Evolutionary conservation across 768 basidiomycete genomes (phyloP).

Genomic region (Candolleomyces aberdarensis): DNA sequence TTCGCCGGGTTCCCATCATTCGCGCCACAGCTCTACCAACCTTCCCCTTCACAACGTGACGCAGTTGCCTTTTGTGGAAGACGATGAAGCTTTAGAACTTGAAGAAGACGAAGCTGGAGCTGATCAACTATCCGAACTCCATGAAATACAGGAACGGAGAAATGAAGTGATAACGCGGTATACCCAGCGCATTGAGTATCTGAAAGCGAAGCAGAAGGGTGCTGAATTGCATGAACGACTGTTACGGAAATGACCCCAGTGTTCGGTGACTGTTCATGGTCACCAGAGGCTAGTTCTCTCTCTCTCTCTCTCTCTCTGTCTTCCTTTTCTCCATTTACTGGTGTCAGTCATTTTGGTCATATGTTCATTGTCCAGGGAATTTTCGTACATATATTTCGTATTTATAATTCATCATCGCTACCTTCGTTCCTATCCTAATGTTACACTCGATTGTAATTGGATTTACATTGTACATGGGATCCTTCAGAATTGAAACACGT

Average conservation of each 20-base stretch:
- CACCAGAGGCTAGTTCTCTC: too few species aligned
- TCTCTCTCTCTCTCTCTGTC: too few species aligned
- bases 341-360: too few species aligned
- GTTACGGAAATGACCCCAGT: slow-evolving; percentile 17
- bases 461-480: too few species aligned
- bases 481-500: too few species aligned
- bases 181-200: slow-evolving; percentile 67
- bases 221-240: slow-evolving; percentile 63
- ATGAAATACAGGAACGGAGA: slow-evolving; percentile 60
- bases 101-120: slow-evolving; percentile 33
- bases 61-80: slow-evolving; percentile 14
- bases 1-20: slow-evolving; percentile 32
- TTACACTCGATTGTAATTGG: too few species aligned
- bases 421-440: too few species aligned
- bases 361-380: too few species aligned
- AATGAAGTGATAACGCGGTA: slow-evolving; percentile 68
- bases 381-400: too few species aligned
- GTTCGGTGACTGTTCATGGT: too few species aligned
- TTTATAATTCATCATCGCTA: too few species aligned
- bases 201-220: slow-evolving; percentile 71
- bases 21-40: slow-evolving; percentile 38
- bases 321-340: too few species aligned
- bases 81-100: slow-evolving; percentile 13
- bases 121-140: slow-evolving; percentile 34
- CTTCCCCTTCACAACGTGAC: slow-evolving; percentile 32